These are phyloP conservation scores for Barnettozyma sp. DNA, from an alignment of 805 yeast species.

Conservation along the genomic window DNA sequence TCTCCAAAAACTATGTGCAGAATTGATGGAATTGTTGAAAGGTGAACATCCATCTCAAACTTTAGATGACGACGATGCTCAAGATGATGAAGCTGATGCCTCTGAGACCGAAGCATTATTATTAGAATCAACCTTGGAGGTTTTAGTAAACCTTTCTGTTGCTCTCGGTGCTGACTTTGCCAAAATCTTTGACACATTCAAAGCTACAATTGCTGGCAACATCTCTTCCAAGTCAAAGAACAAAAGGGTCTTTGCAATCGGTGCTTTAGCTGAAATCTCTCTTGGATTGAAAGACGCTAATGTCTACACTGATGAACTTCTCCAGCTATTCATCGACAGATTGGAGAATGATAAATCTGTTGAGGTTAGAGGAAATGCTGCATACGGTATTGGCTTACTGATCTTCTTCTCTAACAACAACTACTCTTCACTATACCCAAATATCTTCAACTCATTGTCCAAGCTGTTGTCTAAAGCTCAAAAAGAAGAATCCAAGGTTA, in stretches of 20 bases:
- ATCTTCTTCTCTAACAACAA: conserved; percentile 36
- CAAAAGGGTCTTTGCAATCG: conserved; percentile 79
- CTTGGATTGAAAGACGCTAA: conserved; percentile 61
- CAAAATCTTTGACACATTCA: conserved; percentile 65
- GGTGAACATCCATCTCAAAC: conserved; percentile 82
- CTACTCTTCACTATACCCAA: conserved; percentile 56
- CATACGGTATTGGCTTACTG: conserved; percentile 88
- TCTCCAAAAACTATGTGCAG: conserved; percentile 63
- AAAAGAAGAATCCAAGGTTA: conserved; percentile 48
- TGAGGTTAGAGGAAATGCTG: conserved; percentile 91
- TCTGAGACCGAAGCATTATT: conserved; percentile 61
- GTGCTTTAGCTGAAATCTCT: conserved; percentile 86
- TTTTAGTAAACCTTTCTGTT: conserved; percentile 65
- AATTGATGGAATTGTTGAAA: conserved; percentile 65
- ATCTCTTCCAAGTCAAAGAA: conserved; percentile 55
- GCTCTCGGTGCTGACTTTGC: conserved; percentile 76
- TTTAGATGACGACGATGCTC: conserved; percentile 61
- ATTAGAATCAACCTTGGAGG: conserved; percentile 81
- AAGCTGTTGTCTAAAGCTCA: conserved; percentile 75
- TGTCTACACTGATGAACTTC: conserved; percentile 62
- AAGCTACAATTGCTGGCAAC: conserved; percentile 51
- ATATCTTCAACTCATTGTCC: conserved; percentile 59
- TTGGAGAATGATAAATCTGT: conserved; percentile 69
- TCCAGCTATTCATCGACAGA: conserved; percentile 61
- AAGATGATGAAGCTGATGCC: conserved; percentile 50